Conservation (phyloP, 148 eudicot species). For the Persicaria maculosa region DNA sequence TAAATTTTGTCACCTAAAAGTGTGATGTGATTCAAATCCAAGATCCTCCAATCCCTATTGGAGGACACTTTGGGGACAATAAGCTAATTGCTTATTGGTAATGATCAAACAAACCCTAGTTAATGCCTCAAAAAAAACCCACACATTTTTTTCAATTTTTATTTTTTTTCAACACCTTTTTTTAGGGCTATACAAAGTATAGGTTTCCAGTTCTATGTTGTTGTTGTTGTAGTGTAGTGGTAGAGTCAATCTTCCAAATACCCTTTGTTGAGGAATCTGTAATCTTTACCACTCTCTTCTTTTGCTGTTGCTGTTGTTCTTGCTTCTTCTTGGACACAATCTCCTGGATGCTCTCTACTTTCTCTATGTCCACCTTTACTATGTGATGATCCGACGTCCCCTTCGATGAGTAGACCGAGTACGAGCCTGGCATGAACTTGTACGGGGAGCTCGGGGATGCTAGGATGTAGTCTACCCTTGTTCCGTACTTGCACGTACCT, state of each 20-base stretch:
- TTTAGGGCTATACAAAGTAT: constrained; percentile 4
- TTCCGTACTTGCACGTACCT: constrained; percentile 94
- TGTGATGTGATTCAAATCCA: not conserved
- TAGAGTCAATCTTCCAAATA: constrained; percentile 42
- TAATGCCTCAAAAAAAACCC: not conserved
- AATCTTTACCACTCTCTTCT: constrained; percentile 45
- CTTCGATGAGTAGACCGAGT: constrained; percentile 82
- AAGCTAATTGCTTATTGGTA: constrained; percentile 5
- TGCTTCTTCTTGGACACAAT: constrained; percentile 27
- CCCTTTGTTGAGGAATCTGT: constrained; percentile 48
- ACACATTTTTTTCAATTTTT: not conserved
- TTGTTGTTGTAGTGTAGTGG: constrained; percentile 3
- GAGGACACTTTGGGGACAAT: not conserved
- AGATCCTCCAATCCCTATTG: not conserved
- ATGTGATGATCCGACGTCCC: constrained; percentile 97
- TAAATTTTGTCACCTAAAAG: not conserved
- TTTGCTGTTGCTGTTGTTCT: constrained; percentile 19
- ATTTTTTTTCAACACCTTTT: not conserved
- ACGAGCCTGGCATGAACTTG: constrained; percentile 83
- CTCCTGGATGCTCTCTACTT: constrained; percentile 31
- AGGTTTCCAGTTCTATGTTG: constrained; percentile 6
- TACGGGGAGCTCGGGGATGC: constrained; percentile 54
- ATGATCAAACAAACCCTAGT: constrained; percentile 2
- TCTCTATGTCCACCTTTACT: constrained; percentile 64
- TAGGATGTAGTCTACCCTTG: constrained; percentile 74